A percentile compares a stretch with the other conserved stretches of the same genome.
Evolutionary conservation across 768 basidiomycete species (phyloP).

Genomic region (Sutorius australiensis): DNA sequence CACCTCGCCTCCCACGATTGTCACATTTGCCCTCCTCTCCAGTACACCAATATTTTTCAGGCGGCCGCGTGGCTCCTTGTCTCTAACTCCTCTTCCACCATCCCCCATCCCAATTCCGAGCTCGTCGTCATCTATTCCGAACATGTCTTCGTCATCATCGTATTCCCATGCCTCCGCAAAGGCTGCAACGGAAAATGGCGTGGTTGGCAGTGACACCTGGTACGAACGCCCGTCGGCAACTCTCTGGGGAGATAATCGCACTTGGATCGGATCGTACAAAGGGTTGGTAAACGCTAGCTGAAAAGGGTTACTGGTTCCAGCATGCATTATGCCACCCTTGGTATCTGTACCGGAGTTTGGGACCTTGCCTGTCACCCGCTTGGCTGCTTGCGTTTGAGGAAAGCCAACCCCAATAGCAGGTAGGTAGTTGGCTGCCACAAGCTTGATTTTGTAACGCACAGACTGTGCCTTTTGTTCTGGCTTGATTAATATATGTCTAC

Average conservation of each 20-base stretch:
- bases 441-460: slow-evolving; percentile 94
- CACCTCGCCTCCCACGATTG: slow-evolving; percentile 84
- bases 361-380: slow-evolving; percentile 37
- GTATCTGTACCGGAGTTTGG: slow-evolving; percentile 35
- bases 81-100: slow-evolving; percentile 39
- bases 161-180: slow-evolving; percentile 99
- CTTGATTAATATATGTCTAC: slow-evolving; percentile 96
- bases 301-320: slow-evolving; percentile 80
- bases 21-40: slow-evolving; percentile 87
- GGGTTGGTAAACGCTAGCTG: slow-evolving; percentile 93
- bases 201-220: slow-evolving; percentile 73
- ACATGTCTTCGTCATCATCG: slow-evolving; percentile 89
- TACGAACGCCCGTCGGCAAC: slow-evolving; percentile 47
- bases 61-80: slow-evolving; percentile 44
- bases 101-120: slow-evolving; percentile 30
- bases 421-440: slow-evolving; percentile 92
- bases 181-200: slow-evolving; percentile 78
- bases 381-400: slow-evolving; percentile 48
- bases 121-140: slow-evolving; percentile 46
- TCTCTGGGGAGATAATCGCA: slow-evolving; percentile 78
- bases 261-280: slow-evolving; percentile 91
- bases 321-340: slow-evolving; percentile 47
- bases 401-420: slow-evolving; percentile 76
- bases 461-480: slow-evolving; percentile 97
- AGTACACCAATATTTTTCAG: slow-evolving; percentile 71